Evolutionary conservation across 2,329 filamentous ascomycete genomes (phyloP).

Genomic region (Chaetomiaceae sp.): DNA sequence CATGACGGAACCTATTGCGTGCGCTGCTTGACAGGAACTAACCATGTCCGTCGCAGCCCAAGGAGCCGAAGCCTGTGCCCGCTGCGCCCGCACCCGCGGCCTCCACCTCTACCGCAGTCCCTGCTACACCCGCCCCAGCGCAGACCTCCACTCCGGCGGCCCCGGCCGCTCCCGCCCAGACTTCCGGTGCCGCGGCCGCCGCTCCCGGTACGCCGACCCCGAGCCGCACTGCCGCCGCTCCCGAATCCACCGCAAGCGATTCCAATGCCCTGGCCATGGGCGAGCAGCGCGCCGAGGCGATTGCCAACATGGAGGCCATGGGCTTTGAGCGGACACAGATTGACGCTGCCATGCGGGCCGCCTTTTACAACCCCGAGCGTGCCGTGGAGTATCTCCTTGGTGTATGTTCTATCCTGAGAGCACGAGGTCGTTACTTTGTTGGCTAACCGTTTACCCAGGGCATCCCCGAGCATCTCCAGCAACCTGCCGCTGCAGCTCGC

Average conservation of each 20-base stretch:
- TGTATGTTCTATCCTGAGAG: slow-evolving; percentile 45
- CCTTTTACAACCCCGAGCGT: slow-evolving; percentile 94
- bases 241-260: slow-evolving; percentile 46
- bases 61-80: slow-evolving; percentile 35
- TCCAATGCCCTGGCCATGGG: slow-evolving; percentile 85
- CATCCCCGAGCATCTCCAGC: slow-evolving; percentile 79
- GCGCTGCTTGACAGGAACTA: background rate
- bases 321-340: slow-evolving; percentile 86
- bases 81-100: slow-evolving; percentile 47
- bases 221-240: slow-evolving; percentile 35
- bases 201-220: slow-evolving; percentile 46
- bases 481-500: slow-evolving; percentile 29
- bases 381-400: slow-evolving; percentile 93
- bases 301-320: slow-evolving; percentile 95
- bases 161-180: slow-evolving; percentile 44
- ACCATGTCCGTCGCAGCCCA: slow-evolving; percentile 15
- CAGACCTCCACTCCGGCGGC: slow-evolving; percentile 47
- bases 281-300: slow-evolving; percentile 71
- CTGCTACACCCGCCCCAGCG: slow-evolving; percentile 56
- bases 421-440: background rate
- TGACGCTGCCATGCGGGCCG: slow-evolving; percentile 89
- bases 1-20: no score
- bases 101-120: slow-evolving; percentile 50
- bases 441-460: slow-evolving; percentile 50
- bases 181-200: slow-evolving; percentile 30